These are phyloP conservation scores for Tubosaeta brunneosetosa DNA, from an alignment of 768 basidiomycete genomes.

Conservation along the genomic window DNA sequence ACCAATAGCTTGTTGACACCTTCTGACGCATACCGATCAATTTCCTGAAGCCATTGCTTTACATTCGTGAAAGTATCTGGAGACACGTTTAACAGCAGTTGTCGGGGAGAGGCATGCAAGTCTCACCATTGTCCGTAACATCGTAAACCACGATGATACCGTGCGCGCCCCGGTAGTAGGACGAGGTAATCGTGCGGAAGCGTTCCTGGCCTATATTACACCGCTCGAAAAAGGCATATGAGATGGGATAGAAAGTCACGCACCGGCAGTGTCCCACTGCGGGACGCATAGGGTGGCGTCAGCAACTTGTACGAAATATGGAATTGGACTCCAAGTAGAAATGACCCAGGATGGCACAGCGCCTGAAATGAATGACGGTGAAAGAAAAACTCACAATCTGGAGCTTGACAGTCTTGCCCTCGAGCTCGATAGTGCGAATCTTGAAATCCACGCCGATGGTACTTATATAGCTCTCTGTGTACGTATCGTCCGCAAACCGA, in stretches of 20 bases:
- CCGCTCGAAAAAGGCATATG: constrained; percentile 3
- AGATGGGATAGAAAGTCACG: constrained; percentile 13
- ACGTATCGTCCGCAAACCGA: constrained; percentile 94
- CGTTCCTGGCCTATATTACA: constrained; percentile 78
- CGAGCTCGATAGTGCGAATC: constrained; percentile 97
- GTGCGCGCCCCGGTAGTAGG: constrained; percentile 99
- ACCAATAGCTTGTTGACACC: constrained; percentile 98
- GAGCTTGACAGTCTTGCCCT: constrained; percentile 97
- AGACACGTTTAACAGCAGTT: constrained; percentile 4
- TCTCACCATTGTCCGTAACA: constrained; percentile 86
- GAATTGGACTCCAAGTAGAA: neutral
- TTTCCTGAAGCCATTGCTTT: constrained; percentile 93
- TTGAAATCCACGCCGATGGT: constrained; percentile 99
- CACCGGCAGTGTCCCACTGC: constrained; percentile 95
- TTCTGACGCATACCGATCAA: constrained; percentile 94
- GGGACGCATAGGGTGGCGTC: constrained; percentile 14
- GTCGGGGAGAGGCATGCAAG: neutral
- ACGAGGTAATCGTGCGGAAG: constrained; percentile 97
- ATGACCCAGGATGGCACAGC: neutral
- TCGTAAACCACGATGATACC: constrained; percentile 99
- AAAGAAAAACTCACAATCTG: constrained; percentile 75
- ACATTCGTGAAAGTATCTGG: constrained; percentile 92
- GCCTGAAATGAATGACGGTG: neutral
- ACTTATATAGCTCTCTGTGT: constrained; percentile 95
- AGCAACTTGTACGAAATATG: constrained; percentile 1